Evolutionary conservation across 805 yeast genomes (phyloP), one percentile per base, ranked within the genome.

Genomic region (Cyberlindnera xishuangbannaensis): DNA sequence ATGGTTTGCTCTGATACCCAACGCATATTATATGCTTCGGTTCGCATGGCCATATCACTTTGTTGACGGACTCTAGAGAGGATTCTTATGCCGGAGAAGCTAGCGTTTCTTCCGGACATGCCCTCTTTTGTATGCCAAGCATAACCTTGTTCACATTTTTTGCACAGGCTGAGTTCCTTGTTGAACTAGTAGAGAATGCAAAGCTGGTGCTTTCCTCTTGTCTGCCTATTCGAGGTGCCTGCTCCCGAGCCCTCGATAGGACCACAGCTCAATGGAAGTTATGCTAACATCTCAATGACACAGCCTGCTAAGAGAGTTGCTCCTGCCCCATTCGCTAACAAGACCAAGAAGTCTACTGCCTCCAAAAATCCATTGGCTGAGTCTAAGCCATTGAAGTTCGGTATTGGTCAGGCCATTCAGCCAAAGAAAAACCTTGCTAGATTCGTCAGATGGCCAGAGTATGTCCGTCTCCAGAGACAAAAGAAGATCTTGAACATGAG

Each of bases 371-470:
- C 96, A 58, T 74, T 88, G 65, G 67, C 85, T 61, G 94, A 83
- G 68, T 69, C 95, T 47, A 74, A 86, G 51, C 95, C 96, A 67
- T 82, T 80, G 73, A 81, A 78, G 73, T 90, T 80, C 62, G 97
- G 97, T 71, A 82, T 92, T 59, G 98, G 98, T 60, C 97, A 92
- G 76, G 71, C 81, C 51, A 59, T 90, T 56, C 97, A 90, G 72
- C 95, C 87, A 67, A 86, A 82, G 77, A 81, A 90, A 73, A 85
- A 92, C 81, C 78, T 92, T 62, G 73, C 95, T 44, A 87, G 97
- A 71, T 88, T 84, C 67, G 97, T 90, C 64, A 92, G 83, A 72
- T 92, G 98, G 98, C 98, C 98, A 64, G 92, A 83, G 71, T 87
- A 90, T 67, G 94, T 90, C 55, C 85, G 95, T 74, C 76, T 92